These are phyloP conservation scores for Orychophragmus violaceus DNA, from an alignment of 345 rosid genomes.

Conservation along the genomic window DNA sequence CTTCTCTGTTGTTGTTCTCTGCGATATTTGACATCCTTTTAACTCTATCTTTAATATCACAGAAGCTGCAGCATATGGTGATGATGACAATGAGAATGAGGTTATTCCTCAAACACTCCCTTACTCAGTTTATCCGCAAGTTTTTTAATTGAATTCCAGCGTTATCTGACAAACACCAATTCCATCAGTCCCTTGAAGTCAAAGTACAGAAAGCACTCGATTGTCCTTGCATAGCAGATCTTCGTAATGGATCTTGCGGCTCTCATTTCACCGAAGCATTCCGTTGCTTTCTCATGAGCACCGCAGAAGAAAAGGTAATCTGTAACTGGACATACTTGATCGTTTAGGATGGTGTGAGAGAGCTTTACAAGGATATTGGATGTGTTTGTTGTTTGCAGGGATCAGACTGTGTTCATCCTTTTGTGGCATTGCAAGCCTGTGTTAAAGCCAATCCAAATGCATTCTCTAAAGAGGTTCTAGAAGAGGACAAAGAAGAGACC, in stretches of 20 bases:
- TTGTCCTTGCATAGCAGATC: constrained; percentile 83
- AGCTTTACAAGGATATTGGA: too few species aligned
- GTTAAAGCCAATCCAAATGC: constrained; percentile 70
- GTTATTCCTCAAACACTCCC: constrained; percentile 21
- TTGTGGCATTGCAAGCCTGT: constrained; percentile 78
- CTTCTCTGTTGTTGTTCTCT: not conserved
- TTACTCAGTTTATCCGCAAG: not conserved
- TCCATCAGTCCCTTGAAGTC: constrained; percentile 62
- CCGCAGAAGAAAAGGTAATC: constrained; percentile 74
- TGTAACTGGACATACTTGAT: not conserved
- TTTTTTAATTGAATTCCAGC: not conserved
- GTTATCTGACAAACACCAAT: constrained; percentile 21
- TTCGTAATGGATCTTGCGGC: constrained; percentile 74
- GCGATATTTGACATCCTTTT: constrained; percentile 8
- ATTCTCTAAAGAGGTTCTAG: constrained; percentile 52
- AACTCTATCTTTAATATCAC: constrained; percentile 17
- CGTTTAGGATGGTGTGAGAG: not conserved
- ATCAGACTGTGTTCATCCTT: constrained; percentile 76
- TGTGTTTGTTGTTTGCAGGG: constrained; percentile 44
- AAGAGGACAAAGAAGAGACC: constrained; percentile 35
- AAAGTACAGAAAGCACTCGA: constrained; percentile 79
- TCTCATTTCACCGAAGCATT: constrained; percentile 77
- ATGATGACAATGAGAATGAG: constrained; percentile 48
- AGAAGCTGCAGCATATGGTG: constrained; percentile 79
- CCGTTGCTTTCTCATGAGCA: constrained; percentile 80